Evolutionary conservation across 2,329 filamentous ascomycete genomes (phyloP).

Genomic region (Cryoendolithus antarcticus): DNA sequence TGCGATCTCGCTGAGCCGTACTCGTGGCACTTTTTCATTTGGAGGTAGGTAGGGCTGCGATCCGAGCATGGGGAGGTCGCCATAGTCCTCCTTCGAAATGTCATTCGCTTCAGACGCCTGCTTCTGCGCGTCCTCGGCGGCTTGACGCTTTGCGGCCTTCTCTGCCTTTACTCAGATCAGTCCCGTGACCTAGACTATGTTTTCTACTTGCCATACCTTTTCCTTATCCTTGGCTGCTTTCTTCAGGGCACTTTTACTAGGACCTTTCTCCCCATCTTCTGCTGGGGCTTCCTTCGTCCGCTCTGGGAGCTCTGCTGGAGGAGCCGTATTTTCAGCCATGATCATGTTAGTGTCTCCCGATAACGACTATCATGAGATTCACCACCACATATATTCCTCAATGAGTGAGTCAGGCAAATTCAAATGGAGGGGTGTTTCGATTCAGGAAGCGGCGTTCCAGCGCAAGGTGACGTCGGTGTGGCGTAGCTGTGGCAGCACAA

Average conservation of each 20-base stretch:
- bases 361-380: no score
- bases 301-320: background rate
- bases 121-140: conserved; percentile 57
- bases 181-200: conserved; percentile 1
- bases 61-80: conserved; percentile 49
- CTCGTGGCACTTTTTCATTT: conserved; percentile 34
- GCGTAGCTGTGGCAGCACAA: no score
- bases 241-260: conserved; percentile 71
- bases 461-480: no score
- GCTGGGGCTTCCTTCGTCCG: conserved; percentile 6
- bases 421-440: no score
- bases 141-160: conserved; percentile 52
- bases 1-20: conserved; percentile 49
- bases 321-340: background rate
- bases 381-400: no score
- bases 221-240: conserved; percentile 85
- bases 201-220: conserved; percentile 45
- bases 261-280: conserved; percentile 29
- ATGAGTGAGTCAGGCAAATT: no score
- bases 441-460: no score
- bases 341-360: no score
- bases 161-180: conserved; percentile 31
- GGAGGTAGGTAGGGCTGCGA: conserved; percentile 41
- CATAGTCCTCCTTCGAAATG: conserved; percentile 67
- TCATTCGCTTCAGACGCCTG: conserved; percentile 53